Conservation (phyloP, 257 asterid species). For the Linaria vulgaris region DNA sequence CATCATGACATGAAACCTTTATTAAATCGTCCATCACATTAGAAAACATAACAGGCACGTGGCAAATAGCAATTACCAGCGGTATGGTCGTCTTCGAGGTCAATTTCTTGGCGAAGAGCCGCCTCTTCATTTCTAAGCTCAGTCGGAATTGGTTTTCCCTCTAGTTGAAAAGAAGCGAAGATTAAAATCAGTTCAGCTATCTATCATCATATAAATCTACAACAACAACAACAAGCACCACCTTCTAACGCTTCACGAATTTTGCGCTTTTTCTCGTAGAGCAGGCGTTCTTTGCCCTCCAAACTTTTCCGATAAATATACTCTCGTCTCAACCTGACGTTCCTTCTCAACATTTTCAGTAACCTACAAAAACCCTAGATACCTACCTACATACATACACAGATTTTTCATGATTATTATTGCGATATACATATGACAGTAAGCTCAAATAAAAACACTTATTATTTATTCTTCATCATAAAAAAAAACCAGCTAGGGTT, state of each 20-base stretch:
- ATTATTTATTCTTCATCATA: no score
- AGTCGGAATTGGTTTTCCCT: conserved; percentile 96
- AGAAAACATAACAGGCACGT: no score
- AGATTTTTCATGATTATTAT: no score
- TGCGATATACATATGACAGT: no score
- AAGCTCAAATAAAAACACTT: no score
- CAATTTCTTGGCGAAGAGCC: conserved; percentile 86
- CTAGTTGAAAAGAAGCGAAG: conserved; percentile 32
- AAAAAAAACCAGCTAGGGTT: no score
- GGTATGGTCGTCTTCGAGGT: conserved; percentile 86
- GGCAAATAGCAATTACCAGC: conserved; percentile 45
- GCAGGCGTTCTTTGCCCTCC: conserved; percentile 88
- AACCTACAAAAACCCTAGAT: no score
- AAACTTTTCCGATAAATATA: conserved; percentile 84
- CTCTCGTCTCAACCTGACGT: conserved; percentile 73
- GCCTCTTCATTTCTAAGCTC: conserved; percentile 96
- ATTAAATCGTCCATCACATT: no score
- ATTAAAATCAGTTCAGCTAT: not conserved
- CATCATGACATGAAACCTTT: no score
- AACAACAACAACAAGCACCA: conserved; percentile 9
- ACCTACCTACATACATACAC: no score
- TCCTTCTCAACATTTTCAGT: conserved; percentile 68
- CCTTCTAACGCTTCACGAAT: conserved; percentile 80
- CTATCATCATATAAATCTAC: no score
- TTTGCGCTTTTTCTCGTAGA: conserved; percentile 86